Conservation (phyloP, 164 flowering plant species). For the Macadamia tetraphylla region DNA sequence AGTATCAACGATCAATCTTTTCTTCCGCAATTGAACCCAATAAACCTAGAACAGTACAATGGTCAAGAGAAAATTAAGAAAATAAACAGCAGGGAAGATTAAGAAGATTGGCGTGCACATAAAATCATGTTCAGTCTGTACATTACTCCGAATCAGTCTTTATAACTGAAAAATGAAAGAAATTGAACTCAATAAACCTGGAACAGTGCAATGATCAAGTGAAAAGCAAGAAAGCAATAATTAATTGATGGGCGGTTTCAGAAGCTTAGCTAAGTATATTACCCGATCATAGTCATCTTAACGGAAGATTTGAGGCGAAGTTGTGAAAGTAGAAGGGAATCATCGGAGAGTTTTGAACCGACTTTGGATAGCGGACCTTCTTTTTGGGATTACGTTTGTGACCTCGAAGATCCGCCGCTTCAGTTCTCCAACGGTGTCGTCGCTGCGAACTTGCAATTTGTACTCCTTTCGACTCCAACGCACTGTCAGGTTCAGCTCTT, state of each 20-base stretch:
- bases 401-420: constrained; percentile 84
- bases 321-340: constrained; percentile 63
- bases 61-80: neutral
- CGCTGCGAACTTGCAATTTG: constrained; percentile 85
- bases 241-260: too few relatives aligned
- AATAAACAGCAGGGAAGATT: too few relatives aligned
- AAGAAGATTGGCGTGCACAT: neutral
- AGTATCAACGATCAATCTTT: too few relatives aligned
- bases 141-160: neutral
- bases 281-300: constrained; percentile 99
- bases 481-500: constrained; percentile 84
- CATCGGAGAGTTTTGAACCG: constrained; percentile 71
- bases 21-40: neutral
- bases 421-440: constrained; percentile 86
- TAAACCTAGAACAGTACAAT: neutral
- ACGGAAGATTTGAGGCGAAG: constrained; percentile 75
- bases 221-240: neutral
- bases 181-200: neutral
- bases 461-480: constrained; percentile 97
- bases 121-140: neutral
- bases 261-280: constrained; percentile 7
- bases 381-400: constrained; percentile 90
- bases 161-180: neutral
- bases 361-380: constrained; percentile 93
- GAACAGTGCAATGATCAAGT: neutral